A percentile compares a stretch with the other conserved stretches of the same genome.
Evolutionary conservation across 257 asterid species (phyloP).

Genomic region (Schizonepeta tenuifolia): DNA sequence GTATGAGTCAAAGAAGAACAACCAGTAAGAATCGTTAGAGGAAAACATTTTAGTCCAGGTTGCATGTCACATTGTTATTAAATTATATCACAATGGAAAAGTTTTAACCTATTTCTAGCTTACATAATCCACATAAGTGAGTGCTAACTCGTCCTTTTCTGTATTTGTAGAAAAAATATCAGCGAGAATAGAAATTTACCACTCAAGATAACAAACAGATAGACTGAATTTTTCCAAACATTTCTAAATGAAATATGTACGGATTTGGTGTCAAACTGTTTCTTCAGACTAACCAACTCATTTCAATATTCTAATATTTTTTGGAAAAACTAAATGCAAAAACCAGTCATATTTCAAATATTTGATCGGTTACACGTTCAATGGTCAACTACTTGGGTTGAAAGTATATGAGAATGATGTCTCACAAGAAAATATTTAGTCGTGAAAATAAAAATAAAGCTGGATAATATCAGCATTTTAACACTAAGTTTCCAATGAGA

Average conservation of each 20-base stretch:
- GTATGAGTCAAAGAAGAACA: slow-evolving; percentile 5
- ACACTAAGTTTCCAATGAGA: neutral
- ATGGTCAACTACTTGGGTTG: slow-evolving; percentile 7
- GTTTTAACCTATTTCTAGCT: neutral
- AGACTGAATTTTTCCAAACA: neutral
- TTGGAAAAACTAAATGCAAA: neutral
- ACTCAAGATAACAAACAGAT: slow-evolving; percentile 18
- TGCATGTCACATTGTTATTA: slow-evolving; percentile 19
- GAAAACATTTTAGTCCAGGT: slow-evolving; percentile 18
- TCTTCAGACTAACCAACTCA: neutral
- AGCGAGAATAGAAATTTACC: slow-evolving; percentile 3
- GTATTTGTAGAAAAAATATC: neutral
- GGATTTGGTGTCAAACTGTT: neutral
- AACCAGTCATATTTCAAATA: neutral
- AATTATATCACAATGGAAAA: neutral
- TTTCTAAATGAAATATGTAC: neutral
- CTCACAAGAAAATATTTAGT: neutral
- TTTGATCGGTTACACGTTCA: neutral
- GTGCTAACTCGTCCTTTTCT: neutral
- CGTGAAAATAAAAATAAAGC: slow-evolving; percentile 1
- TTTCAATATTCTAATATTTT: neutral
- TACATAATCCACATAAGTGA: slow-evolving; percentile 13
- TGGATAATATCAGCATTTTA: slow-evolving; percentile 2
- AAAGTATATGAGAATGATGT: neutral
- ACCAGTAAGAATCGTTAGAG: slow-evolving; percentile 17